Percentiles rank a stretch among this genome's conserved stretches.
phyloP scores from a whole-genome alignment of 2,329 filamentous ascomycete genomes.

The Aspergillus sp. region DNA sequence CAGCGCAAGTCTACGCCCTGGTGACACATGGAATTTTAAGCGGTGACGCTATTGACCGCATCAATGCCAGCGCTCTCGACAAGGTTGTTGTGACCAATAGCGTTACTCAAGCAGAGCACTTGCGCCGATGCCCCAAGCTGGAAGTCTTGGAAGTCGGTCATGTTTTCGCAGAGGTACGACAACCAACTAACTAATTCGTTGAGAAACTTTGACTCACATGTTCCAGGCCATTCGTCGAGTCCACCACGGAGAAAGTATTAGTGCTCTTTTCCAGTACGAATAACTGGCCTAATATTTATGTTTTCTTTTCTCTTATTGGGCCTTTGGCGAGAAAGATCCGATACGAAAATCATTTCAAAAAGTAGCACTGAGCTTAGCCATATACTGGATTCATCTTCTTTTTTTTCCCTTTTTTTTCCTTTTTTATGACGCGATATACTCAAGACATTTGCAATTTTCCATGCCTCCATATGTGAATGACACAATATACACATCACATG shows the following conservation, averaged over 20 bases:
- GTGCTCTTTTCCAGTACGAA: conserved; percentile 86
- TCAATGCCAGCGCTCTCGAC: conserved; percentile 90
- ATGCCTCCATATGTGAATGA: conserved; percentile 18
- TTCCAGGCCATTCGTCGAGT: conserved; percentile 80
- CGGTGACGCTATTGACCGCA: conserved; percentile 88
- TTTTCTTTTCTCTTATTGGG: conserved; percentile 6
- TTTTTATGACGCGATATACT: conserved; percentile 12
- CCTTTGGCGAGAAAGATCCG: conserved; percentile 12
- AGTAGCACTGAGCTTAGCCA: conserved; percentile 20
- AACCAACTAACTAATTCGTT: conserved; percentile 5
- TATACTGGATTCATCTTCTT: conserved; percentile 8
- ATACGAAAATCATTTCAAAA: conserved; percentile 17
- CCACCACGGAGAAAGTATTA: conserved; percentile 97
- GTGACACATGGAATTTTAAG: conserved; percentile 94
- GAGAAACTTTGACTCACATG: conserved; percentile 26
- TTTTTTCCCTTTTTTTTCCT: conserved; percentile 9
- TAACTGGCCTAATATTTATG: conserved; percentile 35
- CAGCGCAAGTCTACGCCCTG: conserved; percentile 85
- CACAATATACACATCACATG: conserved; percentile 16
- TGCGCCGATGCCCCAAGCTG: conserved; percentile 75
- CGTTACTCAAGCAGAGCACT: conserved; percentile 83
- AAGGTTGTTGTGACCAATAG: conserved; percentile 95
- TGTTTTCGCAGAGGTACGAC: conserved; percentile 79
- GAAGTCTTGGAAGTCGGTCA: conserved; percentile 86
- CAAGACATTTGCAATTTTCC: conserved; percentile 22